These are phyloP conservation scores for Saturnispora hagleri DNA, from an alignment of 805 yeast species.

Conservation along the genomic window DNA sequence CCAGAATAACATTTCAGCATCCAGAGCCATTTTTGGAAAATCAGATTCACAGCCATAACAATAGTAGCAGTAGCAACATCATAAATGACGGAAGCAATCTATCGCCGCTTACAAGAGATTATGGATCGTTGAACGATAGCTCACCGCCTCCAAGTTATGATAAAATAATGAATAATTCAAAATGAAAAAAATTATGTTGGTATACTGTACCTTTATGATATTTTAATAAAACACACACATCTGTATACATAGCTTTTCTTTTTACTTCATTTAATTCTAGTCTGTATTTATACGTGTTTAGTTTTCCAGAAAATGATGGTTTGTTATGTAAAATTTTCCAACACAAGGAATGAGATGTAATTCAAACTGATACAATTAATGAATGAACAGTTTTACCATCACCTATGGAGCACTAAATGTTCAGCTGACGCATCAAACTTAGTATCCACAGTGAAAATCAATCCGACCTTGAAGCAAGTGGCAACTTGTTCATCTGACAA, in stretches of 20 bases:
- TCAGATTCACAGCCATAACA: neutral
- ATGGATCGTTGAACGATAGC: neutral
- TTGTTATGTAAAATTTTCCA: neutral
- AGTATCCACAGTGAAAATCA: constrained; percentile 43
- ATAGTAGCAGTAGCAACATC: neutral
- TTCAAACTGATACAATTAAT: neutral
- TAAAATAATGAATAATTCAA: constrained; percentile 26
- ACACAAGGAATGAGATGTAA: neutral
- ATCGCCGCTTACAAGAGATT: constrained; percentile 17
- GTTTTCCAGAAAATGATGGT: neutral
- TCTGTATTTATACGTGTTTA: neutral
- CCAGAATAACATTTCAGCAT: constrained; percentile 20
- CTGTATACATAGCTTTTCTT: neutral
- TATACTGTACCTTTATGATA: neutral
- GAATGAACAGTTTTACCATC: neutral
- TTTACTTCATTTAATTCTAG: neutral
- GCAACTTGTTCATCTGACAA: constrained; percentile 56
- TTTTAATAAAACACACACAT: no score
- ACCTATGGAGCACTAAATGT: neutral
- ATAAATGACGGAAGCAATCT: constrained; percentile 15
- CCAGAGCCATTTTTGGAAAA: constrained; percentile 27
- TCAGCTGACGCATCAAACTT: neutral
- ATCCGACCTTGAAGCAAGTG: constrained; percentile 49
- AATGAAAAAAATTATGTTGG: neutral
- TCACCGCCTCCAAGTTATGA: constrained; percentile 31